Percentiles rank a stretch among this genome's conserved stretches.
Conservation (phyloP, 140 eudicot genomes). For the Bidens hawaiensis region DNA sequence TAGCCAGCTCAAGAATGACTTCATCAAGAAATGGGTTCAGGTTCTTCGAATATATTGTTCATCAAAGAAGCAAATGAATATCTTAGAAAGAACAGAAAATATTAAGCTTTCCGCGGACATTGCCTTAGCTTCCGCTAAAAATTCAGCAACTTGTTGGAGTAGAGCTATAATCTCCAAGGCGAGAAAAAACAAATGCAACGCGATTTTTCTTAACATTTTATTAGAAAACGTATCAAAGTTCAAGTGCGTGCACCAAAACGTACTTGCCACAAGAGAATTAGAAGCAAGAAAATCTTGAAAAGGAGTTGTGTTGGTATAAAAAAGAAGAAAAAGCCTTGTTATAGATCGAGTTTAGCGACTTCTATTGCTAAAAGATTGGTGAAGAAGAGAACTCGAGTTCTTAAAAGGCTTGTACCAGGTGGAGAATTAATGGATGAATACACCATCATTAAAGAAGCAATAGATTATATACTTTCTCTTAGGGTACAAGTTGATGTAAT, state of each 20-base stretch:
- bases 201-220: slow-evolving; percentile 24
- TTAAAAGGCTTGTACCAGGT: slow-evolving; percentile 78
- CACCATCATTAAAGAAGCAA: slow-evolving; percentile 60
- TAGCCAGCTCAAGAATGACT: slow-evolving; percentile 45
- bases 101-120: slow-evolving; percentile 77
- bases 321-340: slow-evolving; percentile 16
- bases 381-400: slow-evolving; percentile 62
- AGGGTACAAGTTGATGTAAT: slow-evolving; percentile 79
- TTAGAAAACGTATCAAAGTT: neutral
- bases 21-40: slow-evolving; percentile 61
- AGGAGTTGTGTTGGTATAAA: slow-evolving; percentile 28
- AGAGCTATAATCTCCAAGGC: slow-evolving; percentile 50
- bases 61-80: slow-evolving; percentile 50
- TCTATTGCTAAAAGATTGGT: slow-evolving; percentile 60
- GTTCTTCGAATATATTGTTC: slow-evolving; percentile 52
- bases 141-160: slow-evolving; percentile 51
- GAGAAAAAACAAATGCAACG: slow-evolving; percentile 22
- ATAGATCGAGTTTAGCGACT: slow-evolving; percentile 20
- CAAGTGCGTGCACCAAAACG: slow-evolving; percentile 1
- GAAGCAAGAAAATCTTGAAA: slow-evolving; percentile 47
- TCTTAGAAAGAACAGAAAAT: slow-evolving; percentile 56
- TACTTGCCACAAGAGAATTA: slow-evolving; percentile 23
- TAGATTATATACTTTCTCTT: slow-evolving; percentile 68
- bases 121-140: slow-evolving; percentile 66
- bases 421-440: slow-evolving; percentile 70